phyloP scores from a whole-genome alignment of 139 green algal genomes.

The Spirogloea muscicola region DNA sequence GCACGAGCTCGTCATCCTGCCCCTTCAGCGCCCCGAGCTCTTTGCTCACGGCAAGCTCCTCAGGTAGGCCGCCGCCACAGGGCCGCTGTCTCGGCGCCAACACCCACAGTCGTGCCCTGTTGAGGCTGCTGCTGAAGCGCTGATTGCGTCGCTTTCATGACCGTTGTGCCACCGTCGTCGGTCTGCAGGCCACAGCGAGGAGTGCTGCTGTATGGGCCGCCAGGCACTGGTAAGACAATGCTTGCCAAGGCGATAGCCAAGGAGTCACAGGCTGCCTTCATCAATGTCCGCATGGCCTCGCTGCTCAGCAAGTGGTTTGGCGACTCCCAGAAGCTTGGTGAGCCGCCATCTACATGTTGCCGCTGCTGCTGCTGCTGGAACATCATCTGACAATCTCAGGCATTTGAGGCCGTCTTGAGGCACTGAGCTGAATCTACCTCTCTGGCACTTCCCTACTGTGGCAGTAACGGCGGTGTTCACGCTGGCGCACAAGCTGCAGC shows the following conservation, averaged over 20 bases:
- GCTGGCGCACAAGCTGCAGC: conserved; percentile 84
- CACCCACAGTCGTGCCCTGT: neutral
- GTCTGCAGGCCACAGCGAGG: too few species aligned
- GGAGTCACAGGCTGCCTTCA: conserved; percentile 84
- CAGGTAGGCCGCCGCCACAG: conserved; percentile 67
- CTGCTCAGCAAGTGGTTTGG: conserved; percentile 95
- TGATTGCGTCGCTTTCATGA: too few species aligned
- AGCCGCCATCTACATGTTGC: too few species aligned
- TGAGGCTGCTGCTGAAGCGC: too few species aligned
- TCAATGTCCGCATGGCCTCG: conserved; percentile 78
- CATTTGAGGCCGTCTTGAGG: too few species aligned
- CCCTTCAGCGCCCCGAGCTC: conserved; percentile 69
- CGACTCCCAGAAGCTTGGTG: conserved; percentile 79
- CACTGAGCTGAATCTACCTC: too few species aligned
- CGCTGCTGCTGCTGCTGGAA: too few species aligned
- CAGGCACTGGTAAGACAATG: conserved; percentile 84
- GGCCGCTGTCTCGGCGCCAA: too few species aligned
- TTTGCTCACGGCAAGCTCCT: conserved; percentile 74
- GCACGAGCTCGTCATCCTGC: conserved; percentile 75
- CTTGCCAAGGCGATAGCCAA: conserved; percentile 78
- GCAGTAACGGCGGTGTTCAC: conserved; percentile 76
- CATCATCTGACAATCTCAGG: too few species aligned
- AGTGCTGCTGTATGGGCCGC: conserved; percentile 89
- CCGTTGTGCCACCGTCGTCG: too few species aligned
- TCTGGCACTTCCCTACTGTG: too few species aligned